phyloP scores from a whole-genome alignment of 768 basidiomycete genomes.

The Nidularia sp. region DNA sequence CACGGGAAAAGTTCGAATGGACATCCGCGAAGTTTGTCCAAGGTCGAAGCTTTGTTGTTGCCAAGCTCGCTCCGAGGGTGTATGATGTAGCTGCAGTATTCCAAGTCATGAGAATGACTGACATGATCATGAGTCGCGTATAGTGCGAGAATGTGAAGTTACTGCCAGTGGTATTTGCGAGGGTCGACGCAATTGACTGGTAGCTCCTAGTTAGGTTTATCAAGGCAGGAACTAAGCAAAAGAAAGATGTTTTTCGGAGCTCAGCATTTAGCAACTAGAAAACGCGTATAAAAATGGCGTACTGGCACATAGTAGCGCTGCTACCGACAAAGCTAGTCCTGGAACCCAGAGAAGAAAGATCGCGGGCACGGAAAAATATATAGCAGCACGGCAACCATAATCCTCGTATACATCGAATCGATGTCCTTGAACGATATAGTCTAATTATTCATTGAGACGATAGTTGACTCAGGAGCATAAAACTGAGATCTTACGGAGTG shows the following conservation, averaged over 20 bases:
- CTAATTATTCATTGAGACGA: not conserved
- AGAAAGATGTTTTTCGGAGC: too few relatives aligned
- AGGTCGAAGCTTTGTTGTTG: not conserved
- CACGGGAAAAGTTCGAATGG: not conserved
- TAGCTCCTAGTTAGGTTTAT: too few relatives aligned
- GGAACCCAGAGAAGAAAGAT: not conserved
- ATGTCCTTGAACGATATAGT: not conserved
- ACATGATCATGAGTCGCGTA: too few relatives aligned
- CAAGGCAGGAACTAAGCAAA: too few relatives aligned
- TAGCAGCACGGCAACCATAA: not conserved
- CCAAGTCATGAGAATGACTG: not conserved
- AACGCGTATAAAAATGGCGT: not conserved
- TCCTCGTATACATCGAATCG: not conserved
- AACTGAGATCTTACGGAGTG: not conserved
- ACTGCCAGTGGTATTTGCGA: too few relatives aligned
- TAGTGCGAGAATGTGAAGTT: too few relatives aligned
- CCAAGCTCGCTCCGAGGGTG: not conserved
- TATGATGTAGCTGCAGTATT: not conserved
- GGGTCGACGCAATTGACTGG: too few relatives aligned
- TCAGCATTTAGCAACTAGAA: too few relatives aligned
- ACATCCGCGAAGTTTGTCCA: not conserved
- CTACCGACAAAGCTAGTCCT: not conserved
- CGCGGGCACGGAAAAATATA: not conserved
- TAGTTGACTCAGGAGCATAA: not conserved
- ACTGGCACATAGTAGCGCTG: not conserved